Evolutionary conservation across 2,329 filamentous ascomycete species (phyloP), one percentile per base, ranked within the genome.

Genomic region (Periconia sp.): DNA sequence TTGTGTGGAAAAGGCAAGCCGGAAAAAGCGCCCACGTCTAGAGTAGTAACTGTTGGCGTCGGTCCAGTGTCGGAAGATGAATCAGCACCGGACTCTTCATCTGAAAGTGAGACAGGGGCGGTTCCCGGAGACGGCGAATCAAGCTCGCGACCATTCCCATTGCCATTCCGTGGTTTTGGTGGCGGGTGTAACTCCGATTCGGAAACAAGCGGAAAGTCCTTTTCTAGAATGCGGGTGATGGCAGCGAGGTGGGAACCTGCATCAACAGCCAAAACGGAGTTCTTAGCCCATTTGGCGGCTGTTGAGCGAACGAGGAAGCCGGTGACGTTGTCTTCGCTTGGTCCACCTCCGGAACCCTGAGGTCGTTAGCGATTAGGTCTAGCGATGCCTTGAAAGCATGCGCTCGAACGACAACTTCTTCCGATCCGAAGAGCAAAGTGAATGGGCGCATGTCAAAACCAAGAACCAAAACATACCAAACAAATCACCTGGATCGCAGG

Each of bases 261-360:
- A 74, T 99, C 94, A 38, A 99, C 87, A n/a, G 92, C 91, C 19
- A 97, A 77, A 28, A 96, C 71, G 0, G 91, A 96, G 31, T 88
- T 86, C 58, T 85, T 87, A 35, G 80, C 77, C 94, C 94, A 99
- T 49, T 85, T 82, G 38, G 87, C 82, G 21, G 85, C 82, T 8
- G 87, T 79, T 4, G 92, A 92, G 33, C 92, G 87, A 33, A 97
- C 89, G 15, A 99, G 82, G 44, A 97, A 84, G 3, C 91, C 89
- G 0, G 92, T 96, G 17, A 89, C 87, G 67, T 92, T 94, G 69
- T 90, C 86, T 78, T 99, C 94, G 60, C 83, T 81, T 22, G 94
- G 94, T 38, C 94, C 94, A 45, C 94, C 94, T 36, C 90, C 89
- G 32, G 90, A 84, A 52, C 94, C 94, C 91, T 95, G 47, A 25